Evolutionary conservation across 2,329 filamentous ascomycete genomes (phyloP).

Genomic region (Colletotrichum liaoningense): DNA sequence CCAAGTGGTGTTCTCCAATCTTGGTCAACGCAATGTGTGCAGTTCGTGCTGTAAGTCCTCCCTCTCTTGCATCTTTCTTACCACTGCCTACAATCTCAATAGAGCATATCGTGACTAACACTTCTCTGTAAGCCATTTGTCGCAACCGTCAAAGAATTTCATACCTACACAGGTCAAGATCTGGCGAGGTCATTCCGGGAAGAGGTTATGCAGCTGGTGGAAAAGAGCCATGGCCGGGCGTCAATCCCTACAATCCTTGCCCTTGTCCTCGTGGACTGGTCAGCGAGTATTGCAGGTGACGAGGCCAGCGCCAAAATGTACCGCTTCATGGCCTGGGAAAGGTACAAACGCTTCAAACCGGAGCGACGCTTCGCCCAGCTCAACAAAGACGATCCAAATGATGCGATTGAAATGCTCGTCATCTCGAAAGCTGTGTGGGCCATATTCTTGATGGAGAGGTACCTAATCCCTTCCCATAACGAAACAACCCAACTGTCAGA

Average conservation of each 20-base stretch:
- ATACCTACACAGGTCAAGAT: conserved; percentile 26
- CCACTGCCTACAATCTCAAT: background rate
- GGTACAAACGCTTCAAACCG: conserved; percentile 28
- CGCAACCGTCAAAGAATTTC: conserved; percentile 24
- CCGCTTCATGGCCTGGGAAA: conserved; percentile 33
- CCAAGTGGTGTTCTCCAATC: conserved; percentile 45
- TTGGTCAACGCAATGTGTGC: conserved; percentile 48
- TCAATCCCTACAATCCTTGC: conserved; percentile 25
- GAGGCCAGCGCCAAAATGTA: conserved; percentile 30
- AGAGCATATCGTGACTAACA: background rate
- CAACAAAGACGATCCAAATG: background rate
- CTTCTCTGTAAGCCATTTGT: conserved; percentile 24
- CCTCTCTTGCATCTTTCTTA: background rate
- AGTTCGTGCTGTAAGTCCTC: conserved; percentile 41
- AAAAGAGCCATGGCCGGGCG: conserved; percentile 30
- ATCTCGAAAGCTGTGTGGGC: conserved; percentile 28
- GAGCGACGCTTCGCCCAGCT: conserved; percentile 18
- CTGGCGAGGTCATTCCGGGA: conserved; percentile 14
- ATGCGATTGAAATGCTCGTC: conserved; percentile 5
- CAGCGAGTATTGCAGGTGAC: conserved; percentile 27
- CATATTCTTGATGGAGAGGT: conserved; percentile 32
- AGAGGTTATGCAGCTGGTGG: conserved; percentile 28
- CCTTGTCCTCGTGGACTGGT: conserved; percentile 22
- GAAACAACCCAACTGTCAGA: background rate
- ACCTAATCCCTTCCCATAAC: background rate